Evolutionary conservation across 768 basidiomycete species (phyloP).

Genomic region (Chalciporus pseudorubinellus): DNA sequence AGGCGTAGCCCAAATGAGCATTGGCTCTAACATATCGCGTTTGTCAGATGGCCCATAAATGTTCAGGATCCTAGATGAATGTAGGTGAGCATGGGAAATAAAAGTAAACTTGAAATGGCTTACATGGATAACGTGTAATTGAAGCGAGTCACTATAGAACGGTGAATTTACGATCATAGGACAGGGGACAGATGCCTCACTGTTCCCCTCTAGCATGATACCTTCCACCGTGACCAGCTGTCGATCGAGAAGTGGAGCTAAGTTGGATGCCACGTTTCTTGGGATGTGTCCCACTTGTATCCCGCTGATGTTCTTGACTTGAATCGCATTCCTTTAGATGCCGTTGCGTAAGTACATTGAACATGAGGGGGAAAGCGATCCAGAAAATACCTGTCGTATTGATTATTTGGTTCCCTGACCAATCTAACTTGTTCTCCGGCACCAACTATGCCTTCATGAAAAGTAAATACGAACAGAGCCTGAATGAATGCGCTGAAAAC

Average conservation of each 20-base stretch:
- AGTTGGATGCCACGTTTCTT: slow-evolving; percentile 49
- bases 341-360: neutral
- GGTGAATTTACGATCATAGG: slow-evolving; percentile 1
- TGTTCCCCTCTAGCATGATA: slow-evolving; percentile 59
- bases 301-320: slow-evolving; percentile 74
- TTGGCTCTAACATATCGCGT: slow-evolving; percentile 58
- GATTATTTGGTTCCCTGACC: slow-evolving; percentile 62
- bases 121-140: slow-evolving; percentile 64
- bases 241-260: slow-evolving; percentile 73
- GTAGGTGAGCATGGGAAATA: neutral
- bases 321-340: slow-evolving; percentile 63
- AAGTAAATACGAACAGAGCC: neutral
- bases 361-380: neutral
- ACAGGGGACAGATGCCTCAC: slow-evolving; percentile 34
- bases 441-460: slow-evolving; percentile 68
- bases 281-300: slow-evolving; percentile 83
- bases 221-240: slow-evolving; percentile 70
- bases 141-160: slow-evolving; percentile 39
- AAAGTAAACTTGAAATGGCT: slow-evolving; percentile 14
- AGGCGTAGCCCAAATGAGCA: slow-evolving; percentile 74
- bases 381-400: slow-evolving; percentile 58
- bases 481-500: slow-evolving; percentile 4
- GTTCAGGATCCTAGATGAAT: slow-evolving; percentile 51
- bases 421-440: slow-evolving; percentile 74
- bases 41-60: slow-evolving; percentile 70